Percentiles rank a stretch among this genome's conserved stretches.
phyloP scores from a whole-genome alignment of 108 stramenopile genomes.

The Aurantiochytrium sp. region DNA sequence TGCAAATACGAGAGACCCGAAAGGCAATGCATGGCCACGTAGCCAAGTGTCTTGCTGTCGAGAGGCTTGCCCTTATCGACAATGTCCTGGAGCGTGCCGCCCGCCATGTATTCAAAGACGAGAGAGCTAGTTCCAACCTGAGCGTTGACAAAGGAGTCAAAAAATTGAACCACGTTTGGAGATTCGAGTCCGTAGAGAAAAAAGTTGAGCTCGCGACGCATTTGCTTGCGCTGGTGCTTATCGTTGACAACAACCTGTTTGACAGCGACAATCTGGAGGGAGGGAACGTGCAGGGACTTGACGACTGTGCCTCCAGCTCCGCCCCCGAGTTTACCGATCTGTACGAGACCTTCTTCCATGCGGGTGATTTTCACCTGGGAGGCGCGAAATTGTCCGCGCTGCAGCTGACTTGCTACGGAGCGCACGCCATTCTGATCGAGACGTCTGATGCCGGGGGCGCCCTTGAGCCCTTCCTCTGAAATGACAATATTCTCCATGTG shows the following conservation, averaged over 20 bases:
- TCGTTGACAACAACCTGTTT: slow-evolving; percentile 29
- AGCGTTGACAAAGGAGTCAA: slow-evolving; percentile 16
- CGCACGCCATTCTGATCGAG: background rate
- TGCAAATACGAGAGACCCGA: slow-evolving; percentile 45
- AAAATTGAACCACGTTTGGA: slow-evolving; percentile 4
- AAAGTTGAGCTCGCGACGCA: slow-evolving; percentile 20
- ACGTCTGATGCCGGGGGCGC: background rate
- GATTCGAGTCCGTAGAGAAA: background rate
- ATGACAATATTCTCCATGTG: background rate
- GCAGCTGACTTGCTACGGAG: no score
- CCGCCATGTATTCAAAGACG: slow-evolving; percentile 34
- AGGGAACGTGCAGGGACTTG: slow-evolving; percentile 21
- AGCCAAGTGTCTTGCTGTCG: slow-evolving; percentile 24
- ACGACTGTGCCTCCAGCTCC: slow-evolving; percentile 28
- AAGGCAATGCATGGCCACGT: slow-evolving; percentile 30
- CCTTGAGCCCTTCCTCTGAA: background rate
- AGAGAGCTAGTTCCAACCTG: slow-evolving; percentile 10
- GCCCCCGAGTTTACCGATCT: slow-evolving; percentile 17
- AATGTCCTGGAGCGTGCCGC: slow-evolving; percentile 27
- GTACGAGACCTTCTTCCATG: background rate
- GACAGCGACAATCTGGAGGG: slow-evolving; percentile 23
- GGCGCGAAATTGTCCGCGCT: background rate
- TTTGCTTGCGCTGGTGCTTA: slow-evolving; percentile 19
- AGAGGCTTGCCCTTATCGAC: slow-evolving; percentile 20
- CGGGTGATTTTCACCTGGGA: background rate